Percentiles rank a stretch among this genome's conserved stretches.
These are phyloP conservation scores for Alternaria sp. DNA, from an alignment of 2,329 filamentous ascomycete species.

Conservation along the genomic window DNA sequence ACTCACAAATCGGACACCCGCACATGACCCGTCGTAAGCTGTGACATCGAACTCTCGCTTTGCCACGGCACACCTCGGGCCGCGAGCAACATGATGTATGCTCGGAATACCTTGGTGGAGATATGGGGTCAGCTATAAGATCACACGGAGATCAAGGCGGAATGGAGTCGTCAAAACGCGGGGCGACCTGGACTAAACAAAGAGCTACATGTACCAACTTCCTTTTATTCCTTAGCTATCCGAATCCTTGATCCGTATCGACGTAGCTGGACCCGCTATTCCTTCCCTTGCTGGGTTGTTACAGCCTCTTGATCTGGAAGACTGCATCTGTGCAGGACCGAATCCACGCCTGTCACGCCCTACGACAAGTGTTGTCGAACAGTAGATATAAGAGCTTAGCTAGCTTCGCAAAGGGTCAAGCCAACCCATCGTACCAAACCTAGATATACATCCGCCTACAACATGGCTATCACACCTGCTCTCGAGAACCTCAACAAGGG, in stretches of 20 bases:
- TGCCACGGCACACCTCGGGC: constrained; percentile 43
- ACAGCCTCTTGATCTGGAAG: constrained; percentile 4
- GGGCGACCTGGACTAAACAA: constrained; percentile 20
- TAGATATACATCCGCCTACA: neutral
- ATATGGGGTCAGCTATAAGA: constrained; percentile 16
- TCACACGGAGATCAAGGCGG: constrained; percentile 8
- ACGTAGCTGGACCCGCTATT: constrained; percentile 9
- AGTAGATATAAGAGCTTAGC: constrained; percentile 3
- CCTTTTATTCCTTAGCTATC: constrained; percentile 9
- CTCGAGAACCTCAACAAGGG: constrained; percentile 54
- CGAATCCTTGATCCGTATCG: neutral
- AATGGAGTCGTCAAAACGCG: constrained; percentile 15
- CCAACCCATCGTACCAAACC: neutral
- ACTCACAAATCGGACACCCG: constrained; percentile 15
- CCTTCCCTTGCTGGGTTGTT: constrained; percentile 9
- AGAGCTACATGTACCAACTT: constrained; percentile 9
- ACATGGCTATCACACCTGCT: constrained; percentile 32
- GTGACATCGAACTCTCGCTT: constrained; percentile 37
- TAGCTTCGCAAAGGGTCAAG: constrained; percentile 3
- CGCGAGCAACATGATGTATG: constrained; percentile 22
- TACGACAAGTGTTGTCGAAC: constrained; percentile 12
- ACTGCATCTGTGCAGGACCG: constrained; percentile 6
- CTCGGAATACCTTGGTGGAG: constrained; percentile 12
- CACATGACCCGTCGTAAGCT: constrained; percentile 38
- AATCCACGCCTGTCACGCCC: constrained; percentile 10